phyloP scores from a whole-genome alignment of 208 protist genomes.

The Naegleria lovaniensis region DNA sequence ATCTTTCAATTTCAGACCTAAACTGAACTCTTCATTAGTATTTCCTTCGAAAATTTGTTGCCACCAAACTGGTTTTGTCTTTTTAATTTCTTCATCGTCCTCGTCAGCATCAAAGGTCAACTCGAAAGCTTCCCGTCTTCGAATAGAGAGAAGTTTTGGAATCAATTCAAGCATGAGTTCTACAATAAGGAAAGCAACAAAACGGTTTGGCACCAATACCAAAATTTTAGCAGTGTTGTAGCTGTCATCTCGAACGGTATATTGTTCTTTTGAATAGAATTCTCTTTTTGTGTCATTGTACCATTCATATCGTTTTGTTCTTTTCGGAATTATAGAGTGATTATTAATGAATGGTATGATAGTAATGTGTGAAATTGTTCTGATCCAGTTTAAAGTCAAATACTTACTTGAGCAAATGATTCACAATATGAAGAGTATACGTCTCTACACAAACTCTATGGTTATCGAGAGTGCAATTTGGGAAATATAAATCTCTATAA shows the following conservation, averaged over 20 bases:
- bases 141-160: conserved; percentile 37
- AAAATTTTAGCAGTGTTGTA: neutral
- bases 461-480: neutral
- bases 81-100: conserved; percentile 6
- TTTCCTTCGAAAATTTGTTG: conserved; percentile 85
- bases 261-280: neutral
- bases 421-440: neutral
- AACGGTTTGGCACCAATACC: neutral
- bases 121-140: conserved; percentile 66
- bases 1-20: conserved; percentile 68
- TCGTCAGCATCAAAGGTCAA: conserved; percentile 66
- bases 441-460: neutral
- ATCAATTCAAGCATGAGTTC: neutral
- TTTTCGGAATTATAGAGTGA: neutral
- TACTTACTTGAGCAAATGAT: conserved; percentile 11
- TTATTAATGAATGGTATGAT: neutral
- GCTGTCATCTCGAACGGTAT: neutral
- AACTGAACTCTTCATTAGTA: conserved; percentile 87
- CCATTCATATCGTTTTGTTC: conserved; percentile 22
- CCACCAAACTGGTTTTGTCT: conserved; percentile 70
- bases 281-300: conserved; percentile 1
- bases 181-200: neutral
- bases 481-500: conserved; percentile 25
- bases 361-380: too few relatives aligned
- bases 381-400: neutral